Evolutionary conservation across 2,329 filamentous ascomycete species (phyloP).

Genomic region (Cladosporium halotolerans): DNA sequence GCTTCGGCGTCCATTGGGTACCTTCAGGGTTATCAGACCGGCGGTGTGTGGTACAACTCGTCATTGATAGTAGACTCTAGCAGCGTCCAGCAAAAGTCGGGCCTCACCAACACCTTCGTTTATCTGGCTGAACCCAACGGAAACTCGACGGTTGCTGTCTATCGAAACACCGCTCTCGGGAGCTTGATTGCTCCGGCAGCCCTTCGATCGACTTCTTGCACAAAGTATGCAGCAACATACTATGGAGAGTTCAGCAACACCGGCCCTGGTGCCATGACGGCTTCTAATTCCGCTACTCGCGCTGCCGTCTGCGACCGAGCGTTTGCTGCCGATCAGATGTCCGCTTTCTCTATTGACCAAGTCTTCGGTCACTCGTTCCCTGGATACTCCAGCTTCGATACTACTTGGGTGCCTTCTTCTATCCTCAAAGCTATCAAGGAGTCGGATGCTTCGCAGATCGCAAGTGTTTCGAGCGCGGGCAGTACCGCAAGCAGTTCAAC

Average conservation of each 20-base stretch:
- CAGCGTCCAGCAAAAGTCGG: constrained; percentile 10
- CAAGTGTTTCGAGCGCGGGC: constrained; percentile 1
- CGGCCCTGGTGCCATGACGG: constrained; percentile 36
- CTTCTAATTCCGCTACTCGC: constrained; percentile 26
- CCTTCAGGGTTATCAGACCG: constrained; percentile 12
- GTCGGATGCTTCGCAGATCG: constrained; percentile 26
- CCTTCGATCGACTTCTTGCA: constrained; percentile 27
- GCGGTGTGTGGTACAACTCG: constrained; percentile 12
- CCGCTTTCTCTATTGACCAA: constrained; percentile 30
- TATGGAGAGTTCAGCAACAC: constrained; percentile 40
- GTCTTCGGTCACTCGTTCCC: constrained; percentile 33
- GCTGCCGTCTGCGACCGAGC: constrained; percentile 28
- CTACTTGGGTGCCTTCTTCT: constrained; percentile 34
- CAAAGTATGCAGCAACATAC: constrained; percentile 10
- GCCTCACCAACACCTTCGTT: constrained; percentile 32
- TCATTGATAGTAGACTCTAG: constrained; percentile 10
- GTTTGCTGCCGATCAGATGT: constrained; percentile 31
- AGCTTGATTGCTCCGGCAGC: constrained; percentile 35
- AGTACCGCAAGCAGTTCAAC: neutral
- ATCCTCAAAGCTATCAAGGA: constrained; percentile 31
- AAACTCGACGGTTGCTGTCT: constrained; percentile 37
- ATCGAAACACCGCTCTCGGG: constrained; percentile 35
- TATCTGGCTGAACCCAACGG: constrained; percentile 40
- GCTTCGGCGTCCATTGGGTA: constrained; percentile 17
- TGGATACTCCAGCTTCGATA: constrained; percentile 29